These are phyloP conservation scores for Globisporangium spiculum DNA, from an alignment of 352 stramenopile genomes.

Conservation along the genomic window DNA sequence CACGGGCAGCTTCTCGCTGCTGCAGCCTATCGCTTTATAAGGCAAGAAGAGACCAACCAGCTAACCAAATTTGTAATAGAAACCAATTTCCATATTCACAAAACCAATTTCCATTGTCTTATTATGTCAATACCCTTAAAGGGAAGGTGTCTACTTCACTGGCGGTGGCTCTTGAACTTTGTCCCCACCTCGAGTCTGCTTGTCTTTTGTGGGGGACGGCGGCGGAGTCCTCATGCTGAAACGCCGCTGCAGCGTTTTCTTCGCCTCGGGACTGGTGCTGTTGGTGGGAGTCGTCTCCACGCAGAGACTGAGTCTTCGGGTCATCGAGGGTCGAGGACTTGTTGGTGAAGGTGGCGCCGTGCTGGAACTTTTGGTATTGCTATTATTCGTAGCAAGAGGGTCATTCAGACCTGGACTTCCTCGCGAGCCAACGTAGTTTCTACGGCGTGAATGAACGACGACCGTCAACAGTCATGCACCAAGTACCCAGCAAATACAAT, in stretches of 20 bases:
- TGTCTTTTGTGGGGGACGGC: slow-evolving; percentile 8
- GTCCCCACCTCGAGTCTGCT: slow-evolving; percentile 8
- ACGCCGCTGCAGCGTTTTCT: slow-evolving; percentile 37
- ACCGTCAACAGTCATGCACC: not conserved
- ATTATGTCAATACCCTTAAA: too few species aligned
- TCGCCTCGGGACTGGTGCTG: slow-evolving; percentile 14
- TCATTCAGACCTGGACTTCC: not conserved
- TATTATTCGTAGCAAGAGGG: not conserved
- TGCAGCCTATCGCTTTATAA: slow-evolving; percentile 84
- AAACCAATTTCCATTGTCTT: not conserved
- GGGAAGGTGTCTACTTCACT: not conserved
- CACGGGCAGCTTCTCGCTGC: slow-evolving; percentile 95
- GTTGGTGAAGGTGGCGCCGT: slow-evolving; percentile 15
- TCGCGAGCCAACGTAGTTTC: slow-evolving; percentile 62
- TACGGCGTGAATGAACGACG: slow-evolving; percentile 4
- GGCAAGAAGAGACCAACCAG: slow-evolving; percentile 9
- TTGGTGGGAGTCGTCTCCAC: slow-evolving; percentile 21
- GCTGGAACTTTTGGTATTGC: not conserved
- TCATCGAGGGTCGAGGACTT: slow-evolving; percentile 20
- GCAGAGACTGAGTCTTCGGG: slow-evolving; percentile 43
- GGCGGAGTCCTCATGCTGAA: slow-evolving; percentile 30
- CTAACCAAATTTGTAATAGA: slow-evolving; percentile 10
- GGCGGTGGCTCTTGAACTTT: not conserved
- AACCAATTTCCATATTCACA: slow-evolving; percentile 4
- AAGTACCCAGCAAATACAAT: not conserved